phyloP scores from a whole-genome alignment of 2,329 filamentous ascomycete genomes.

The Emericellopsis atlantica region DNA sequence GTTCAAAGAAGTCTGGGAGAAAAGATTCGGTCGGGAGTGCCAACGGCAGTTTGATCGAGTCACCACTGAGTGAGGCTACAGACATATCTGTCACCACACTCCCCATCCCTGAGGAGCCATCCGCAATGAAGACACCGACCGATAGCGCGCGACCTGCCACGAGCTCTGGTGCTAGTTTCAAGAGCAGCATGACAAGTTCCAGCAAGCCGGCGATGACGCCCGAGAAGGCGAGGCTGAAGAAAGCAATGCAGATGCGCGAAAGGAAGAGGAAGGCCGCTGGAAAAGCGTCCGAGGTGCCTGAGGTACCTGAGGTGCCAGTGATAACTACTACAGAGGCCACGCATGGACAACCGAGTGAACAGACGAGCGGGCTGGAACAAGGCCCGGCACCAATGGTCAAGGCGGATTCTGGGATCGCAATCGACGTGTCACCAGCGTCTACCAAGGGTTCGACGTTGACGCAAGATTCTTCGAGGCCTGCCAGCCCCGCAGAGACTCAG shows the following conservation, averaged over 20 bases:
- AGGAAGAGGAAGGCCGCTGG: constrained; percentile 47
- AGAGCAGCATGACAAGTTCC: constrained; percentile 24
- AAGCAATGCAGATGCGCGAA: constrained; percentile 81
- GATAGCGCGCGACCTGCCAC: constrained; percentile 23
- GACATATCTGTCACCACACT: constrained; percentile 23
- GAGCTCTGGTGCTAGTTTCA: constrained; percentile 31
- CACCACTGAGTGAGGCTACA: constrained; percentile 21
- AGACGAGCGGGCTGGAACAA: neutral
- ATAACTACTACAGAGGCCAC: neutral
- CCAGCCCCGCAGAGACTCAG: constrained; percentile 42
- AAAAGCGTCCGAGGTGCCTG: constrained; percentile 6
- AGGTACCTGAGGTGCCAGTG: neutral
- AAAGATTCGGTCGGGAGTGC: constrained; percentile 2
- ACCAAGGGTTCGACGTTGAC: constrained; percentile 30
- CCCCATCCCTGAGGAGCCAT: constrained; percentile 19
- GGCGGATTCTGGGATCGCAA: constrained; percentile 41
- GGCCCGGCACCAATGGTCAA: constrained; percentile 24
- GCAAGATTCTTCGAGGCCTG: constrained; percentile 39
- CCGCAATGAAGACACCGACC: constrained; percentile 3
- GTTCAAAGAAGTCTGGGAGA: constrained; percentile 24
- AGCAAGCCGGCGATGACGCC: constrained; percentile 54
- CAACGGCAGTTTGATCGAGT: constrained; percentile 6
- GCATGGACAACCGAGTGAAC: neutral
- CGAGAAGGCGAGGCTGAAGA: constrained; percentile 87
- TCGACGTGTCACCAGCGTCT: constrained; percentile 27